phyloP scores from a whole-genome alignment of 352 stramenopile species.

The Globisporangium paddicum region DNA sequence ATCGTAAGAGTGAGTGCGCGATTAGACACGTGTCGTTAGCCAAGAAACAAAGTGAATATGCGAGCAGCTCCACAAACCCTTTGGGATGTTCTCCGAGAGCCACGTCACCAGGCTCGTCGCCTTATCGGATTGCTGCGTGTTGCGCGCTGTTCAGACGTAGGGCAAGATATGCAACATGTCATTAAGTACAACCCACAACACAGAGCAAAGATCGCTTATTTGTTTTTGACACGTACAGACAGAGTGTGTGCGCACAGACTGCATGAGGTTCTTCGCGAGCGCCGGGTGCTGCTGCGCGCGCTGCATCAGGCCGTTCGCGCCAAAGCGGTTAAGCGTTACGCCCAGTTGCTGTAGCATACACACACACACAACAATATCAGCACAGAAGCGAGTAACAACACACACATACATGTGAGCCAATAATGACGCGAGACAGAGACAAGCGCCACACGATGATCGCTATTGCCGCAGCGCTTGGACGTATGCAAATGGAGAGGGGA shows the following conservation, averaged over 20 bases:
- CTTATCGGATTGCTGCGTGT: constrained; percentile 35
- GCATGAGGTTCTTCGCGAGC: constrained; percentile 40
- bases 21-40: not conserved
- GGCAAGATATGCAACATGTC: not conserved
- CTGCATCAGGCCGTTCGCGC: constrained; percentile 23
- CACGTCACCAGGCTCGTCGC: constrained; percentile 65
- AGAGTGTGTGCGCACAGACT: constrained; percentile 47
- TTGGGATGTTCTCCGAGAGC: constrained; percentile 77
- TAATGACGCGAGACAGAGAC: constrained; percentile 2
- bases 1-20: not conserved
- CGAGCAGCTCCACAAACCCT: constrained; percentile 22
- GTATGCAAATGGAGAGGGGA: not conserved
- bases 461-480: not conserved
- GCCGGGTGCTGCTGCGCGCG: constrained; percentile 31
- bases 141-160: constrained; percentile 29
- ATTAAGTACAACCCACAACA: not conserved
- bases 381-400: not conserved
- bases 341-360: constrained; percentile 52
- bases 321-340: constrained; percentile 50
- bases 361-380: not conserved
- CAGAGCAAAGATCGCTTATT: not conserved
- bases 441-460: not conserved
- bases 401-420: not conserved
- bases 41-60: not conserved
- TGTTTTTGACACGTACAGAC: constrained; percentile 36